phyloP scores from a whole-genome alignment of 768 basidiomycete genomes.

The Coprinopsis cinerea region DNA sequence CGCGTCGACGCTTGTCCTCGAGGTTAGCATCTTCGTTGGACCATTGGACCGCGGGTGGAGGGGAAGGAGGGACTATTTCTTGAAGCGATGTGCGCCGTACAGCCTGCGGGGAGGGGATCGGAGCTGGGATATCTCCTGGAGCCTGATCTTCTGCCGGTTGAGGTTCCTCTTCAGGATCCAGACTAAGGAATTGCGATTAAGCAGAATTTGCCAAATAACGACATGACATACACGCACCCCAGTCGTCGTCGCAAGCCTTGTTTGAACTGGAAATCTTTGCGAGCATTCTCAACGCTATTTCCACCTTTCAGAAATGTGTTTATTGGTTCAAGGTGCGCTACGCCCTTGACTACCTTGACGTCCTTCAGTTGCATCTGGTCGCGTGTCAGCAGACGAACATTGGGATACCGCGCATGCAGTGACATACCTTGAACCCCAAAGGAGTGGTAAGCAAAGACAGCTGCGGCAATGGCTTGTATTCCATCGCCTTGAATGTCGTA shows the following conservation, averaged over 20 bases:
- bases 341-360: slow-evolving; percentile 60
- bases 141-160: slow-evolving; percentile 4
- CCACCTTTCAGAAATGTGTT: slow-evolving; percentile 58
- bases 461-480: slow-evolving; percentile 61
- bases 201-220: neutral
- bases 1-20: slow-evolving; percentile 30
- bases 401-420: neutral
- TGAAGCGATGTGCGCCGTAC: slow-evolving; percentile 29
- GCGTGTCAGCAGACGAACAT: neutral
- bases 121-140: neutral
- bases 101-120: neutral
- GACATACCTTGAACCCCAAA: slow-evolving; percentile 73
- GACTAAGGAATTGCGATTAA: slow-evolving; percentile 5
- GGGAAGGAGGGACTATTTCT: slow-evolving; percentile 32
- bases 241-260: slow-evolving; percentile 55
- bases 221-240: slow-evolving; percentile 44
- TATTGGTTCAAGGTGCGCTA: slow-evolving; percentile 71
- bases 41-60: slow-evolving; percentile 17
- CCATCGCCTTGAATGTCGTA: slow-evolving; percentile 64
- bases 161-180: slow-evolving; percentile 20
- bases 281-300: slow-evolving; percentile 55
- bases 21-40: slow-evolving; percentile 33
- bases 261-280: slow-evolving; percentile 55
- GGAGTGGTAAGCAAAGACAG: slow-evolving; percentile 70
- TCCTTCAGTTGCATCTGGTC: slow-evolving; percentile 64